A percentile compares a stretch with the other conserved stretches of the same genome.
These are phyloP conservation scores for Podila epicladia DNA, from an alignment of 192 early-diverging fungal genomes.

Conservation along the genomic window DNA sequence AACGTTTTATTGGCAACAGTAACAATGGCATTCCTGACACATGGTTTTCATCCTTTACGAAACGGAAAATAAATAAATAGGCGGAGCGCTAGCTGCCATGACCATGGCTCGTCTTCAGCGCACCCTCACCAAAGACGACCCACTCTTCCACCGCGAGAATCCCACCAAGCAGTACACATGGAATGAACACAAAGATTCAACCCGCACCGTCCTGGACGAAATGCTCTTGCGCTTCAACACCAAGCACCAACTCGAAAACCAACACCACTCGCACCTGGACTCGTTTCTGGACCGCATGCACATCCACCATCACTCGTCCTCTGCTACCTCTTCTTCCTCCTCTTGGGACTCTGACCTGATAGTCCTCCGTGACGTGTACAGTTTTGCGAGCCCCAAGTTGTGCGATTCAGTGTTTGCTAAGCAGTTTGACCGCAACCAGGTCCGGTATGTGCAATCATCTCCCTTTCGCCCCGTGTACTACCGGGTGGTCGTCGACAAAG, in stretches of 20 bases:
- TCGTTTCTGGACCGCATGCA: too few species aligned
- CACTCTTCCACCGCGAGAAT: conserved; percentile 8
- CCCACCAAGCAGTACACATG: neutral
- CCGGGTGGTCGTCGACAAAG: conserved; percentile 57
- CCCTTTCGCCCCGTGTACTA: conserved; percentile 33
- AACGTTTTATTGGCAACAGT: neutral
- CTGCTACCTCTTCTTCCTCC: neutral
- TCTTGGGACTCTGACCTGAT: neutral
- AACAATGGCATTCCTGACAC: neutral
- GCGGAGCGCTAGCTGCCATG: neutral
- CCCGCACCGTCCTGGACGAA: conserved; percentile 29
- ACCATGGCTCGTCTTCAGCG: neutral
- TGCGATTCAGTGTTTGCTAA: conserved; percentile 59
- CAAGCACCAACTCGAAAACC: too few species aligned
- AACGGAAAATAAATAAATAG: neutral
- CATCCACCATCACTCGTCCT: too few species aligned
- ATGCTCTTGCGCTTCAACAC: conserved; percentile 25
- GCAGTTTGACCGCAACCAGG: conserved; percentile 49
- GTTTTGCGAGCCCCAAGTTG: conserved; percentile 55
- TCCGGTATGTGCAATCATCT: neutral
- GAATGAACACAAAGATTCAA: conserved; percentile 12
- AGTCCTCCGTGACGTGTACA: conserved; percentile 55
- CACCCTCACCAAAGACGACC: neutral
- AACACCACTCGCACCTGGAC: too few species aligned
- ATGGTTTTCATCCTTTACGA: neutral